Base-by-base conservation (phyloP, 2,329 filamentous ascomycete species). In the Aureobasidium sp. region DNA sequence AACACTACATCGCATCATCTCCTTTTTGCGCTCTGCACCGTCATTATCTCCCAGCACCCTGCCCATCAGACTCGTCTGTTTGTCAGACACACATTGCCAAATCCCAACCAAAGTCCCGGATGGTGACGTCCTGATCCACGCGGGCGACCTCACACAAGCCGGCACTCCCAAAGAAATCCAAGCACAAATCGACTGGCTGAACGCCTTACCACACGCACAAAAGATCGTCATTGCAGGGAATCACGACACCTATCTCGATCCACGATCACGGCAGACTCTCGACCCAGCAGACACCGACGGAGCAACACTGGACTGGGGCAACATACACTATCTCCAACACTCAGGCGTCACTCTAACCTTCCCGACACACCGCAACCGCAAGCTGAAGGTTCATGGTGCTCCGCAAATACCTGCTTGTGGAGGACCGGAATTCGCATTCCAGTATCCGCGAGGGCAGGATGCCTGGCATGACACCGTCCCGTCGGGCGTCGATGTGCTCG, bases 161-260 rank as follows among this genome's bases (percentile, higher is more conserved):
- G 91, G 91, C 34, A 85, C 81, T 7, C 77, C 81, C 0, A 73
- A 74, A 11, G 85, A 89, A 57, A 83, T 97, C 53, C 89, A 95
- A 71, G 74, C 72, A n/a, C 85, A 93, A 62, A 75, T 96, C 38
- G 80, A 95, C 72, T 96, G 89, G 89, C 75, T 96, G 11, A 78
- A 76, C 41, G 73, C 74, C 3, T 78, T 90, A 6, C 86, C 88
- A 0, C 89, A 95, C 64, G 71, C 72, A 30, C 79, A 94, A 67
- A 95, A 95, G 68, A 76, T 96, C 21, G 79, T 90, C 30, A 82
- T 97, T 27, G 81, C 83, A 27, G 91, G 91, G 1, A 96, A 96
- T 65, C 91, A 96, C 67, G 91, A 96, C 65, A 84, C 81, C 62
- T 94, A 82, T 73, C 86, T 95, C 57, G 91, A 95, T 67, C 74